Conservation (phyloP, 2,329 filamentous ascomycete genomes). For the Aspergillus awamori region DNA sequence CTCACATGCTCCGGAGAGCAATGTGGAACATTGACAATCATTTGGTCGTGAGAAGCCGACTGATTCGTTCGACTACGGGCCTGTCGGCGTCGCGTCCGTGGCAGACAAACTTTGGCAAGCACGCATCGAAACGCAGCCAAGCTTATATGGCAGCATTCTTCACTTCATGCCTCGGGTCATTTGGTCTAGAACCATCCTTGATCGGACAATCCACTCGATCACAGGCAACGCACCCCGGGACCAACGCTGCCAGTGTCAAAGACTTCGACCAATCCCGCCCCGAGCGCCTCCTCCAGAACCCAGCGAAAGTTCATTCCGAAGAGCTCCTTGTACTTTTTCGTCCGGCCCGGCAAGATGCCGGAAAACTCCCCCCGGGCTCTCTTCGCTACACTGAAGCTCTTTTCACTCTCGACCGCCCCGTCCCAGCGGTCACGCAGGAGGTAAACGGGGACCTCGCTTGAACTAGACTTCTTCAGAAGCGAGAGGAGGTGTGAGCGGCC, state of each 20-base stretch:
- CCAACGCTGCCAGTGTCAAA: conserved; percentile 68
- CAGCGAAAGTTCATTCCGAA: conserved; percentile 63
- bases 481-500: conserved; percentile 58
- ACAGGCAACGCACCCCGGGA: conserved; percentile 51
- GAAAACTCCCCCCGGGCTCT: conserved; percentile 58
- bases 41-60: not conserved
- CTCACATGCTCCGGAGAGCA: not conserved
- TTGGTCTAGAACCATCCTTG: not conserved
- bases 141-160: not conserved
- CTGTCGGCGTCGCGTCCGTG: not conserved
- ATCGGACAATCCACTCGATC: conserved; percentile 10
- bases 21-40: not conserved
- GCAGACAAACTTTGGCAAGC: not conserved
- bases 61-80: not conserved
- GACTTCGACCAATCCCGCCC: conserved; percentile 62
- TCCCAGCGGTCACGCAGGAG: conserved; percentile 65
- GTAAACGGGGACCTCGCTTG: conserved; percentile 57
- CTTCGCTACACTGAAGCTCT: conserved; percentile 53
- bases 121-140: not conserved
- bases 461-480: conserved; percentile 56
- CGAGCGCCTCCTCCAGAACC: conserved; percentile 63
- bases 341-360: conserved; percentile 59
- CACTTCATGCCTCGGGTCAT: not conserved
- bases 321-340: conserved; percentile 65
- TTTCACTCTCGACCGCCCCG: conserved; percentile 57